Conservation (phyloP, 106 monocot species). For the Acorus gramineus region DNA sequence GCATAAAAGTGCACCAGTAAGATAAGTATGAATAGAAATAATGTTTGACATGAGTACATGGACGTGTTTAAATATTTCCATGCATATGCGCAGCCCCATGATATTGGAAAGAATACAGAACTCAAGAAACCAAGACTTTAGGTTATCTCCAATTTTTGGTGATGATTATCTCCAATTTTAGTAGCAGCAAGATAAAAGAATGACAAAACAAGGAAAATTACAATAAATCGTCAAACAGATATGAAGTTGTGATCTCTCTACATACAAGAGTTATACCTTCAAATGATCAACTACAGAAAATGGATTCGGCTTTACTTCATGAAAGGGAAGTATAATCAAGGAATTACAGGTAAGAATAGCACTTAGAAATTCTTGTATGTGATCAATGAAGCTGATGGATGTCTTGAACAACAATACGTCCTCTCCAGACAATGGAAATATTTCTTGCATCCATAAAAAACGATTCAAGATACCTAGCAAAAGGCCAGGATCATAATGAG, state of each 20-base stretch:
- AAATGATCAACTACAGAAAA: slow-evolving; percentile 36
- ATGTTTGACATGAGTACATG: too few relatives aligned
- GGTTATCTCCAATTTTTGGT: too few relatives aligned
- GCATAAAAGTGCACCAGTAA: too few relatives aligned
- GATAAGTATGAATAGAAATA: too few relatives aligned
- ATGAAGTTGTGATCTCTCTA: background rate
- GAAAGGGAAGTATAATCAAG: slow-evolving; percentile 58
- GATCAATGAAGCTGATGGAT: slow-evolving; percentile 79
- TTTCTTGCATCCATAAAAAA: slow-evolving; percentile 88
- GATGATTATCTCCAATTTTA: too few relatives aligned
- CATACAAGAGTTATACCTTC: slow-evolving; percentile 34
- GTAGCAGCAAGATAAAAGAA: too few relatives aligned
- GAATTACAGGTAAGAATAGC: slow-evolving; percentile 51
- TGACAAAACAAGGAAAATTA: background rate
- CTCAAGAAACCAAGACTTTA: too few relatives aligned
- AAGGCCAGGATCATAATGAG: background rate
- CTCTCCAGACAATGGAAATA: slow-evolving; percentile 28
- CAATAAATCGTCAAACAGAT: slow-evolving; percentile 2
- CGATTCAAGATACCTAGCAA: slow-evolving; percentile 70
- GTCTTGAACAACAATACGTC: slow-evolving; percentile 89
- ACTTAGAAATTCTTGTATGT: slow-evolving; percentile 81
- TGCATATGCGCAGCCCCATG: too few relatives aligned
- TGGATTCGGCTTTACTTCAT: slow-evolving; percentile 53
- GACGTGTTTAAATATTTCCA: too few relatives aligned
- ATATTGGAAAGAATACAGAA: too few relatives aligned